Evolutionary conservation across 768 basidiomycete genomes (phyloP).

Genomic region (Pisolithus orientalis): DNA sequence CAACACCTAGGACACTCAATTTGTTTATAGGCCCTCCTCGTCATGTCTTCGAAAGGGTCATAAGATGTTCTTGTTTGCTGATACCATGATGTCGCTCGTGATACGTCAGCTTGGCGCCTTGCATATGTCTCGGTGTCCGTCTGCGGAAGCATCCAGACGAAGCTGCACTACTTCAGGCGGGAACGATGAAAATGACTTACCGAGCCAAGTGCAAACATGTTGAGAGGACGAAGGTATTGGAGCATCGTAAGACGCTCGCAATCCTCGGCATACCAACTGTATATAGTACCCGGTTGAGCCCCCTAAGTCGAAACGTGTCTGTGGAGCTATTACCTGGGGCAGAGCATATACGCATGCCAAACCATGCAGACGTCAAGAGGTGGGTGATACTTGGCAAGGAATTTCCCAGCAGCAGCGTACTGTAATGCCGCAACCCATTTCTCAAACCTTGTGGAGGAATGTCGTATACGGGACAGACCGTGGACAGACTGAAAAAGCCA

Average conservation of each 20-base stretch:
- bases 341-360: slow-evolving; percentile 37
- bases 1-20: slow-evolving; percentile 33
- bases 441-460: slow-evolving; percentile 24
- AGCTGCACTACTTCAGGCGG: not conserved
- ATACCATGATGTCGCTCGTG: slow-evolving; percentile 15
- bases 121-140: slow-evolving; percentile 19
- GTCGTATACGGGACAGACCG: not conserved
- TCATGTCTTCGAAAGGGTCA: slow-evolving; percentile 32
- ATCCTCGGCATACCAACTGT: slow-evolving; percentile 28
- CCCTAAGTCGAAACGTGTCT: not conserved
- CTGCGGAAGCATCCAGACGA: slow-evolving; percentile 4
- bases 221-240: slow-evolving; percentile 20
- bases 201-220: slow-evolving; percentile 23
- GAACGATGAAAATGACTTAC: slow-evolving; percentile 9
- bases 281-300: not conserved
- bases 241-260: slow-evolving; percentile 24
- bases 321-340: slow-evolving; percentile 23
- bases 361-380: slow-evolving; percentile 38
- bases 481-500: not conserved
- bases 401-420: slow-evolving; percentile 19
- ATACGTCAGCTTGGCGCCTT: slow-evolving; percentile 8
- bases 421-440: slow-evolving; percentile 25
- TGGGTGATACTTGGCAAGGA: slow-evolving; percentile 23
- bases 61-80: slow-evolving; percentile 23
- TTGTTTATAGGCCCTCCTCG: slow-evolving; percentile 15